Base-by-base conservation (phyloP, 306 rosid genomes). In the Castanea mollissima region DNA sequence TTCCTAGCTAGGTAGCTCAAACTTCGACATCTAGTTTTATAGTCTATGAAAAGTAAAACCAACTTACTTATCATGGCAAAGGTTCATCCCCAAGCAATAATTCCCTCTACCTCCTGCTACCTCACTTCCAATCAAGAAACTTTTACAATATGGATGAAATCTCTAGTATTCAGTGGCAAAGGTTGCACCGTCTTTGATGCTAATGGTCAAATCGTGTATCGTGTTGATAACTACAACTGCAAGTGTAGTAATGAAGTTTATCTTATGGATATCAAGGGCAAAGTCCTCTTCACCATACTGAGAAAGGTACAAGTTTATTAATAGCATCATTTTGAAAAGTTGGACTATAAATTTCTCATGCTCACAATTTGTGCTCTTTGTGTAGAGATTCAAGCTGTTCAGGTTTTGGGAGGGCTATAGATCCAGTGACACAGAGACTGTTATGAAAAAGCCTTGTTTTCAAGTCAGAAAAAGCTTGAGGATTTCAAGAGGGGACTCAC, bases 71-170 rank as follows among this genome's bases (percentile, higher is more conserved):
- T 69, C 57, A 83, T 87, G 88, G 86, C 78, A 69, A 89, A 76
- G 79, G 83, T 87, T 76, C 88, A 90, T 58, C 97, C 97, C 29
- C 74, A 74, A 51, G 74, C 58, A 6, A 44, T 78, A 35, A 23
- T 59, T 73, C 83, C 87, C 19, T 85, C 84, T 64, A 16, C 80
- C 49, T 54, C 84, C 74, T 38, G 41, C 75, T 79, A 74, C 72
- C 67, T 83, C 79, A 80, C 89, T 76, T 90, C 92, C 20, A 83
- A 87, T 63, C 91, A 87, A 85, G 95, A 89, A 57, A 90, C 83
- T 55, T 90, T 90, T 86, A 92, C 97, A 29, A 77, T 89, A 27
- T 92, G 97, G 97, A 90, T 90, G 97, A 92, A 90, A 59, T 90
- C 97, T 63, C 88, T 90, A 5, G 86, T 92, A 5, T 73, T 86